These are phyloP conservation scores for Backusella liffmaniae DNA, from an alignment of 192 early-diverging fungal genomes.

Conservation along the genomic window DNA sequence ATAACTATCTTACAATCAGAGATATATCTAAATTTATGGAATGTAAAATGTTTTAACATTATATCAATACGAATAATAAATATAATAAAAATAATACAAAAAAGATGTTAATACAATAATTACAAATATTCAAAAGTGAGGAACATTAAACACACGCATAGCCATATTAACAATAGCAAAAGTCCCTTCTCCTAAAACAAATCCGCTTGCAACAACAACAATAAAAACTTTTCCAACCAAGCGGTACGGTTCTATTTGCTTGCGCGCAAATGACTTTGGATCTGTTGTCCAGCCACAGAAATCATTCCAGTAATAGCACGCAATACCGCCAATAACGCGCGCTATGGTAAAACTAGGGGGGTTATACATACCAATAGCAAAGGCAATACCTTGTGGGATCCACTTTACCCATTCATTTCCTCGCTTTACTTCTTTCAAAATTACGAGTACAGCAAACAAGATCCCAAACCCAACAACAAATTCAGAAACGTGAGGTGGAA, in stretches of 20 bases:
- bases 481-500: constrained; percentile 62
- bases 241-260: constrained; percentile 23
- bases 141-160: constrained; percentile 40
- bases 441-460: constrained; percentile 45
- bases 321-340: constrained; percentile 60
- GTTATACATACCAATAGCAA: constrained; percentile 82
- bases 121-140: constrained; percentile 25
- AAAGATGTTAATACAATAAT: background rate
- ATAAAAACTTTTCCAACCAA: constrained; percentile 53
- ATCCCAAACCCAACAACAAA: constrained; percentile 57
- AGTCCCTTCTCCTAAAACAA: constrained; percentile 75
- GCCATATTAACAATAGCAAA: constrained; percentile 63
- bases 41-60: background rate
- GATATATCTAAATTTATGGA: background rate
- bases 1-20: background rate
- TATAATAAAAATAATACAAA: background rate
- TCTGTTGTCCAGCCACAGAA: constrained; percentile 25
- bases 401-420: constrained; percentile 43
- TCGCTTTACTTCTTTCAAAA: constrained; percentile 19
- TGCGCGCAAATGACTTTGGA: background rate
- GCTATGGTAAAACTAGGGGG: constrained; percentile 74
- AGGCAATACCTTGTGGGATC: constrained; percentile 72
- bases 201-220: constrained; percentile 72
- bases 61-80: background rate
- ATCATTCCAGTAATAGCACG: constrained; percentile 48